Percentiles rank a stretch among this genome's conserved stretches.
Evolutionary conservation across 257 asterid genomes (phyloP).

Genomic region (Striga asiatica): DNA sequence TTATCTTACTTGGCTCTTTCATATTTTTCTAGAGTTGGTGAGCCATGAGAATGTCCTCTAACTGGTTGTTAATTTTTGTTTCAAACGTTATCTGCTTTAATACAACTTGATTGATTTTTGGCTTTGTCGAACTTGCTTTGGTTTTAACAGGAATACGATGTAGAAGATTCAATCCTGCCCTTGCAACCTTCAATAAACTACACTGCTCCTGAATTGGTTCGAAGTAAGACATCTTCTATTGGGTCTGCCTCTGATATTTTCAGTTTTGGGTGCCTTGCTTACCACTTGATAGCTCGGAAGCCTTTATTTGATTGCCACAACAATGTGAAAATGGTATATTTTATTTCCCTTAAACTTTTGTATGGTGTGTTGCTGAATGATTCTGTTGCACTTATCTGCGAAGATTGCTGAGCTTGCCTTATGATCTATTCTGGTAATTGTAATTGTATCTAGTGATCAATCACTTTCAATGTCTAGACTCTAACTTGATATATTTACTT

Average conservation of each 20-base stretch:
- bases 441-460: not conserved
- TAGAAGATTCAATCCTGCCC: conserved; percentile 84
- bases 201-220: conserved; percentile 96
- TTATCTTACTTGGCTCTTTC: no score
- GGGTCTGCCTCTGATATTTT: conserved; percentile 79
- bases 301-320: conserved; percentile 94
- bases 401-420: conserved; percentile 10
- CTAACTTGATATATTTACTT: not conserved
- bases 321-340: conserved; percentile 96
- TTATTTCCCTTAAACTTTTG: conserved; percentile 10
- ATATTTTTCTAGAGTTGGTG: no score
- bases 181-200: conserved; percentile 94
- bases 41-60: not conserved
- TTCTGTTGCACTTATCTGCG: conserved; percentile 1
- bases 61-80: not conserved
- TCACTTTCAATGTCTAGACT: not conserved
- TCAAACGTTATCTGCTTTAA: not conserved
- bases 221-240: conserved; percentile 56
- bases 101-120: conserved; percentile 4
- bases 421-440: not conserved
- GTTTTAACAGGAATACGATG: conserved; percentile 77
- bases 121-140: conserved; percentile 17
- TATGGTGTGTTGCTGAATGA: conserved; percentile 11
- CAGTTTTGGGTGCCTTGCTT: conserved; percentile 94
- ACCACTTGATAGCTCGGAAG: conserved; percentile 92